Evolutionary conservation across 164 flowering plant genomes (phyloP), one percentile per base, ranked within the genome.

Genomic region (Sedum album): DNA sequence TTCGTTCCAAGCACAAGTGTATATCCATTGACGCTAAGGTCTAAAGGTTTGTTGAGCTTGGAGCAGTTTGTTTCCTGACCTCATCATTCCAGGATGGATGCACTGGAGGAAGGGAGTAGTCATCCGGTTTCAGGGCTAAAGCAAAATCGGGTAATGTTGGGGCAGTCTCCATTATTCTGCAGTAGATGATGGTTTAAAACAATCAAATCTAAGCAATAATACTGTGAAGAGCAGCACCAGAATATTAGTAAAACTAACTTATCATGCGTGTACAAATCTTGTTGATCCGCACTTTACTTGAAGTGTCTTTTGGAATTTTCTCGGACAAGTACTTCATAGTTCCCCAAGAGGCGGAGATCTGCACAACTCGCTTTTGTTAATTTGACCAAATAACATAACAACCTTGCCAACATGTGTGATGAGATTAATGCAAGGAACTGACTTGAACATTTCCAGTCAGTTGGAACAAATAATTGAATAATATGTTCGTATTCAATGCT

Each of bases 311-410:
- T 21, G 96, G 92, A 65, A 94, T 91, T 83, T 91, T 91, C 80
- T 94, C 99, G 0, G 89, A 81, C 21, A 94, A 90, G 79, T 81
- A 88, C 78, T 94, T 94, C 93, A 87, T 86, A 35, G 96, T 85
- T 77, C 99, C 99, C 95, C 96, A 94, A 51, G 86, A 61, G 96
- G 94, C 36, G 96, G 96, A 74, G 82, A 85, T 79, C 98, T 93
- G 89, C 79, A 82, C 4, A 18, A 69, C 39, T 46, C 66, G 66
- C 31, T 36, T 53, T 35, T 18, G 14, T 26, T 62, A 20, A 64
- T 55, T 28, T 65, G 66, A 87, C 82, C 1, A 57, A 28, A 28
- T 26, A 2, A 57, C 31, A 17, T 57, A 26, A 26, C 33, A 57
- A 11, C 31, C 31, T 57, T 57, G 3, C 33, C 62, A 20, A 57